Evolutionary conservation across 108 stramenopile genomes (phyloP).

Genomic region (Nitzschia sp.): DNA sequence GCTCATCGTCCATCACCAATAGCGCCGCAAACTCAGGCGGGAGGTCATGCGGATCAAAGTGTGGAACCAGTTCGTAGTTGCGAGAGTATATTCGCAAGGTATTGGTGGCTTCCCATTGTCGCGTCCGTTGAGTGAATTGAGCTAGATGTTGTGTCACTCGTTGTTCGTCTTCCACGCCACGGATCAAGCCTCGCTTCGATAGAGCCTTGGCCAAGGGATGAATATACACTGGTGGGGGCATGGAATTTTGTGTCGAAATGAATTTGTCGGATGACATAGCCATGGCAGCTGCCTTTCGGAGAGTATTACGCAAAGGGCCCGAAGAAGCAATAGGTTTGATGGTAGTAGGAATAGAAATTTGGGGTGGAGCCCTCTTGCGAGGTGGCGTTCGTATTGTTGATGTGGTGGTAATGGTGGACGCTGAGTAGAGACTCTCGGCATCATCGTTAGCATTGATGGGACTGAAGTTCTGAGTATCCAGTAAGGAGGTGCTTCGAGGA

Average conservation of each 20-base stretch:
- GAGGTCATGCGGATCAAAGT: constrained; percentile 55
- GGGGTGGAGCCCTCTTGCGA: background rate
- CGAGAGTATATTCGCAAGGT: constrained; percentile 32
- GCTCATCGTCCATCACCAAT: constrained; percentile 9
- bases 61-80: constrained; percentile 32
- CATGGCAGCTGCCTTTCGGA: too few species aligned
- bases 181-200: constrained; percentile 31
- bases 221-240: constrained; percentile 8
- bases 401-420: constrained; percentile 7
- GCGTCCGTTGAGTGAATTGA: constrained; percentile 60
- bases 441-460: background rate
- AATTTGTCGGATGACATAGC: too few species aligned
- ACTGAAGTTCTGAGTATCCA: constrained; percentile 10
- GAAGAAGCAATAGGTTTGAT: too few species aligned
- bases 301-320: too few species aligned
- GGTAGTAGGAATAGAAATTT: too few species aligned
- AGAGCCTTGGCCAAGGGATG: constrained; percentile 69
- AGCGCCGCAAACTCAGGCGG: constrained; percentile 48
- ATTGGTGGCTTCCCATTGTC: constrained; percentile 72
- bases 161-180: constrained; percentile 37
- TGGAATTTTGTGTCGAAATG: too few species aligned
- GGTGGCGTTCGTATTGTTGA: background rate
- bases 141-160: constrained; percentile 47
- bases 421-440: constrained; percentile 13
- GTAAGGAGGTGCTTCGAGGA: constrained; percentile 29